Percentiles rank a stretch among this genome's conserved stretches.
phyloP scores from a whole-genome alignment of 331 rosid species.

The Phaseolus coccineus region DNA sequence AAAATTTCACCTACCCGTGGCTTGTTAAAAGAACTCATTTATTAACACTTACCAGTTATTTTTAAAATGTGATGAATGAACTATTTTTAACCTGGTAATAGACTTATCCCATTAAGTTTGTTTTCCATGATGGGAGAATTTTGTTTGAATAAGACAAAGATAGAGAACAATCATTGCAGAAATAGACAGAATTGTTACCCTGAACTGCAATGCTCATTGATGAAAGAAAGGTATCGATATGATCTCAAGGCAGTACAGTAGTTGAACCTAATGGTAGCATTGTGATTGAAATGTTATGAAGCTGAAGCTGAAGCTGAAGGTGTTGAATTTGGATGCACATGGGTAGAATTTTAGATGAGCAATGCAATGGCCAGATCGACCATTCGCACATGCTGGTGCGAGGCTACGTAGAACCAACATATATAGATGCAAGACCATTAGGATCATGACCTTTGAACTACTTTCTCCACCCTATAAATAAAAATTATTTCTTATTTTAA shows the following conservation, averaged over 20 bases:
- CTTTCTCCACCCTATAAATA: not conserved
- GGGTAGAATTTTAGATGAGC: not conserved
- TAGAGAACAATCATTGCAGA: not conserved
- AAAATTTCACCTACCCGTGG: no score
- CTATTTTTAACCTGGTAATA: not conserved
- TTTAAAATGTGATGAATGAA: not conserved
- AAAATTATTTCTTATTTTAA: not conserved
- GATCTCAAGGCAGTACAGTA: not conserved
- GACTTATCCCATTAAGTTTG: not conserved
- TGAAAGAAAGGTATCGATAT: not conserved
- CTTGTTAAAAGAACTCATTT: no score
- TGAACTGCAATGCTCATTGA: not conserved
- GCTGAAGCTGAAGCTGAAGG: not conserved
- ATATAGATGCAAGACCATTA: slow-evolving; percentile 5
- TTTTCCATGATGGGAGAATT: not conserved
- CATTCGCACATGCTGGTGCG: slow-evolving; percentile 34
- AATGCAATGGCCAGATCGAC: slow-evolving; percentile 2
- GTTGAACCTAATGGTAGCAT: not conserved
- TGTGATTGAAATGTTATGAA: not conserved
- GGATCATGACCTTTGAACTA: slow-evolving; percentile 39
- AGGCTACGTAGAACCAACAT: slow-evolving; percentile 28
- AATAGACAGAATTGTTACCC: not conserved
- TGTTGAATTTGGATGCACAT: not conserved
- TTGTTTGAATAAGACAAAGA: not conserved
- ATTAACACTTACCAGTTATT: not conserved